Percentiles rank a stretch among this genome's conserved stretches.
Conservation (phyloP, 2,329 filamentous ascomycete genomes). For the Pseudogymnoascus sp. region DNA sequence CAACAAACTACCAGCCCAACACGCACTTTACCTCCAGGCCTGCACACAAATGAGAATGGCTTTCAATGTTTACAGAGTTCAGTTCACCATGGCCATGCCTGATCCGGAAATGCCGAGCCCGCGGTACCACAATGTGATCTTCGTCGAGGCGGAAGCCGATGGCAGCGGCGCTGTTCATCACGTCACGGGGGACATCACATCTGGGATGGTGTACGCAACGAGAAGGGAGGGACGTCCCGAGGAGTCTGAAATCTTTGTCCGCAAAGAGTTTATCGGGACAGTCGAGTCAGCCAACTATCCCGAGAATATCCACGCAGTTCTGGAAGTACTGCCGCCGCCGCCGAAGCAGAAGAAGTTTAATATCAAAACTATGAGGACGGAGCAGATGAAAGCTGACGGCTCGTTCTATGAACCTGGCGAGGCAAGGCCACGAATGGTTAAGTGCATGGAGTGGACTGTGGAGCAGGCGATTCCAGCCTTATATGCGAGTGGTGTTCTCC, state of each 20-base stretch:
- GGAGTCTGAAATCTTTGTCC: neutral
- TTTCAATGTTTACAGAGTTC: slow-evolving; percentile 11
- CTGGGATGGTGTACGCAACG: slow-evolving; percentile 5
- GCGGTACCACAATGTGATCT: slow-evolving; percentile 11
- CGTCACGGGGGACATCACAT: slow-evolving; percentile 8
- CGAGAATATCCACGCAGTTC: slow-evolving; percentile 2
- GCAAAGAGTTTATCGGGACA: neutral
- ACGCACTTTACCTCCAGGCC: neutral
- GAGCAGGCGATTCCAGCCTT: slow-evolving; percentile 15
- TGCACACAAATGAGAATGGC: neutral
- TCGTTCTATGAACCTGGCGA: slow-evolving; percentile 8
- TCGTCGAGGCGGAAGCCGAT: slow-evolving; percentile 11
- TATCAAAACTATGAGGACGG: slow-evolving; percentile 6
- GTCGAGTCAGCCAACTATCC: slow-evolving; percentile 10
- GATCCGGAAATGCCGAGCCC: slow-evolving; percentile 10
- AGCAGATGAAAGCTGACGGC: neutral
- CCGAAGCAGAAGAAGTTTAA: slow-evolving; percentile 13
- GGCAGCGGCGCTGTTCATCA: neutral
- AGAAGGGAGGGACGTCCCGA: neutral
- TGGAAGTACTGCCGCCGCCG: slow-evolving; percentile 10
- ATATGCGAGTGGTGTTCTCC: slow-evolving; percentile 7
- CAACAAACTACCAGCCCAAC: neutral
- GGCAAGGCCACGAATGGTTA: slow-evolving; percentile 10
- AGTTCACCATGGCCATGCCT: neutral
- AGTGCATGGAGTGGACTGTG: slow-evolving; percentile 16